A percentile compares a stretch with the other conserved stretches of the same genome.
phyloP scores from a whole-genome alignment of 2,329 filamentous ascomycete genomes.

The Endocalyx cinctus region DNA sequence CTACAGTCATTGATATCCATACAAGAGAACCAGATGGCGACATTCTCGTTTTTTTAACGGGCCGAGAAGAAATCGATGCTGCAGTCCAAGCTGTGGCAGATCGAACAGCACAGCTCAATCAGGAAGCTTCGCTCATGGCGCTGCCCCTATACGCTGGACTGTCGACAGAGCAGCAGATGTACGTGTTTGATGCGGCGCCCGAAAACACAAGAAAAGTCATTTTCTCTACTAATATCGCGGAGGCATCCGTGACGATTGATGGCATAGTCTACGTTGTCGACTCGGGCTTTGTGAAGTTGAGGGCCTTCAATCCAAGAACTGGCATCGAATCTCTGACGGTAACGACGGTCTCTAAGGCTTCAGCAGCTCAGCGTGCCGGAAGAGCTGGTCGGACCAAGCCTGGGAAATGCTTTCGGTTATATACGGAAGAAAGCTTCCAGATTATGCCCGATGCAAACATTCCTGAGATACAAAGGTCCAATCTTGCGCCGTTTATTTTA shows the following conservation, averaged over 20 bases:
- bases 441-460: conserved; percentile 66
- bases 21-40: conserved; percentile 75
- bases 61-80: conserved; percentile 85
- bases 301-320: conserved; percentile 76
- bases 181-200: conserved; percentile 80
- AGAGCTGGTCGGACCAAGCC: conserved; percentile 83
- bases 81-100: conserved; percentile 77
- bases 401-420: conserved; percentile 92
- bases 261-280: conserved; percentile 90
- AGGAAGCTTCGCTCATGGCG: conserved; percentile 58
- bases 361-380: conserved; percentile 86
- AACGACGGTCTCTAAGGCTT: conserved; percentile 81
- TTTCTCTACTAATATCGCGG: conserved; percentile 91
- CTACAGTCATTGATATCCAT: conserved; percentile 85
- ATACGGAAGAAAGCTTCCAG: conserved; percentile 70
- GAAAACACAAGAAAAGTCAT: conserved; percentile 86
- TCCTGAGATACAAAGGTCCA: conserved; percentile 89
- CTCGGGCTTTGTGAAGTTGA: conserved; percentile 83
- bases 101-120: conserved; percentile 58
- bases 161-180: conserved; percentile 88
- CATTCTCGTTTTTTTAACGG: conserved; percentile 86
- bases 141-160: conserved; percentile 87
- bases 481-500: conserved; percentile 80
- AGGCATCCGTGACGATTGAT: conserved; percentile 91
- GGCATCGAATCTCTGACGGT: conserved; percentile 85